Conservation (phyloP, 2,329 filamentous ascomycete species). For the Cryoendolithus antarcticus region DNA sequence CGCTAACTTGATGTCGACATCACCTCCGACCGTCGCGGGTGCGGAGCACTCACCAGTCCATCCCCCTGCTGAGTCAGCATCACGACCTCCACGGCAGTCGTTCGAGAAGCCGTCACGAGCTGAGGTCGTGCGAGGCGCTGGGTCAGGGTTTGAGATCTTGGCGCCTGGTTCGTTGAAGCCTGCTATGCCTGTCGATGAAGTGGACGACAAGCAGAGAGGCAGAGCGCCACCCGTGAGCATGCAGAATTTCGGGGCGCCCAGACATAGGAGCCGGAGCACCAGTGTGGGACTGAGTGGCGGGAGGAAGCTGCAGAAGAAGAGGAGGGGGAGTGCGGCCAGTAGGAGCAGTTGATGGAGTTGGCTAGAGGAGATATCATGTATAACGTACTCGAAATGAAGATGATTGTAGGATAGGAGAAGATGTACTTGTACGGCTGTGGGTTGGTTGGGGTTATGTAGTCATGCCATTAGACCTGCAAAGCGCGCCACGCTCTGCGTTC, state of each 20-base stretch:
- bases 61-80: not conserved
- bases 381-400: not conserved
- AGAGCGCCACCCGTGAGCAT: slow-evolving; percentile 20
- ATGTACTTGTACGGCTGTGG: not conserved
- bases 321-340: slow-evolving; percentile 5
- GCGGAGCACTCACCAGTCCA: not conserved
- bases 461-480: not conserved
- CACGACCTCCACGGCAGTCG: slow-evolving; percentile 3
- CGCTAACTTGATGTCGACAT: not conserved
- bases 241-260: slow-evolving; percentile 17
- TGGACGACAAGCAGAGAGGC: slow-evolving; percentile 5
- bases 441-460: not conserved
- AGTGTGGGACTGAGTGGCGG: slow-evolving; percentile 7
- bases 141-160: slow-evolving; percentile 24
- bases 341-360: not conserved
- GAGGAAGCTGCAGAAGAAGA: slow-evolving; percentile 23
- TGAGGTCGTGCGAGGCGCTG: slow-evolving; percentile 19
- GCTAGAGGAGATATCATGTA: not conserved
- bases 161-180: slow-evolving; percentile 20
- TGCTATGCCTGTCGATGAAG: slow-evolving; percentile 1
- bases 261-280: slow-evolving; percentile 1
- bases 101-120: slow-evolving; percentile 12
- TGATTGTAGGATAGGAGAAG: not conserved
- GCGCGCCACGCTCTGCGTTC: not conserved
- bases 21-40: not conserved